Evolutionary conservation across 1,284 basidiomycete genomes (phyloP).

Genomic region (Trichosporon inkin): DNA sequence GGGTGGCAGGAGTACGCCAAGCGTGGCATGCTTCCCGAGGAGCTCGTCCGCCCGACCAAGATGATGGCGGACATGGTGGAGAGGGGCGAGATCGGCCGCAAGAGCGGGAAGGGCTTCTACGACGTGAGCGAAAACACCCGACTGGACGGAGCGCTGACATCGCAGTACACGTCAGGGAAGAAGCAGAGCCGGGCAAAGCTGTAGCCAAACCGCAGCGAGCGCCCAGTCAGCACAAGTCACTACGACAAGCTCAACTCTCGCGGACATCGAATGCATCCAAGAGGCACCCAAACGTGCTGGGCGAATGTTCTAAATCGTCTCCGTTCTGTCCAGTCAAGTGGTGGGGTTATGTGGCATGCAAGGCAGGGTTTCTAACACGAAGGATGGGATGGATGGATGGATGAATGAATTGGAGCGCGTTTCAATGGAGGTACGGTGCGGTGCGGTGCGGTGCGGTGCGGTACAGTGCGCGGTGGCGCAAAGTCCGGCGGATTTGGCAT

Average conservation of each 20-base stretch:
- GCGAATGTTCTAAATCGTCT: too few relatives aligned
- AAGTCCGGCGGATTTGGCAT: background rate
- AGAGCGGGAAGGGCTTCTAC: slow-evolving; percentile 53
- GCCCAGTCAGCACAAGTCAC: too few relatives aligned
- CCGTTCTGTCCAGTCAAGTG: slow-evolving; percentile 9
- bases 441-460: too few relatives aligned
- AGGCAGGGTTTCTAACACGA: background rate
- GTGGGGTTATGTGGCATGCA: slow-evolving; percentile 5
- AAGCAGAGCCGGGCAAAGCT: background rate
- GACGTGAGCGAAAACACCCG: slow-evolving; percentile 26
- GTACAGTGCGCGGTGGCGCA: background rate
- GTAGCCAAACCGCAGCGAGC: background rate
- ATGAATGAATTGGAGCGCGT: too few relatives aligned
- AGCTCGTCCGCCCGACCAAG: slow-evolving; percentile 52
- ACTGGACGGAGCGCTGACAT: background rate
- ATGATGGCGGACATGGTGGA: slow-evolving; percentile 54
- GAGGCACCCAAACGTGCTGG: slow-evolving; percentile 4
- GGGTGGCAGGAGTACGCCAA: slow-evolving; percentile 56
- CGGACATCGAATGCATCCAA: slow-evolving; percentile 13
- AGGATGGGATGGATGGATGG: background rate
- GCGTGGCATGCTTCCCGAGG: slow-evolving; percentile 49
- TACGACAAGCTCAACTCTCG: too few relatives aligned
- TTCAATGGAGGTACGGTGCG: too few relatives aligned
- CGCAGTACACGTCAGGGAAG: background rate
- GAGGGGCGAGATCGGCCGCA: slow-evolving; percentile 56